These are phyloP conservation scores for Phytophthora palmivora DNA, from an alignment of 352 stramenopile genomes.

Conservation along the genomic window DNA sequence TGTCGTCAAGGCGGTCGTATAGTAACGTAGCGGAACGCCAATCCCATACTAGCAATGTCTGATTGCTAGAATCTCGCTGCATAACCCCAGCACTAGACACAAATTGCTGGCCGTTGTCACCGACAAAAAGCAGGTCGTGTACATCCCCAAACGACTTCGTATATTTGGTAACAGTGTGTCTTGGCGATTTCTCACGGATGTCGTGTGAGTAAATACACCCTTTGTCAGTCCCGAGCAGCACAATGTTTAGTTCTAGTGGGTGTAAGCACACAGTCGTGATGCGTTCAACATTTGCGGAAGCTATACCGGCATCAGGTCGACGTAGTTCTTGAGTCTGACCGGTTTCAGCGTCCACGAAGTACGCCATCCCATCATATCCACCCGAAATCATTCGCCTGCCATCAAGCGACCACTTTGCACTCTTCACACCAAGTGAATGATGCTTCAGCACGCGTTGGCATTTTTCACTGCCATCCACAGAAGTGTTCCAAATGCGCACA, in stretches of 20 bases:
- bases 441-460: slow-evolving; percentile 24
- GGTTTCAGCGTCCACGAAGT: slow-evolving; percentile 47
- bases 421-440: slow-evolving; percentile 54
- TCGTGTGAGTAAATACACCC: slow-evolving; percentile 51
- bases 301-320: slow-evolving; percentile 1
- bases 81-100: slow-evolving; percentile 57
- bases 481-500: slow-evolving; percentile 53
- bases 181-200: slow-evolving; percentile 30
- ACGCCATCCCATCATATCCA: slow-evolving; percentile 47
- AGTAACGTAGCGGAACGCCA: slow-evolving; percentile 50
- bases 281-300: slow-evolving; percentile 20
- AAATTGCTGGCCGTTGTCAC: slow-evolving; percentile 35
- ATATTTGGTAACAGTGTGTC: slow-evolving; percentile 14
- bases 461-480: not conserved
- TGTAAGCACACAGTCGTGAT: slow-evolving; percentile 45
- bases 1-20: slow-evolving; percentile 53
- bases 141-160: slow-evolving; percentile 52
- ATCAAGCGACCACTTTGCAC: slow-evolving; percentile 63
- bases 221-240: slow-evolving; percentile 44
- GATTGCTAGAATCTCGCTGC: slow-evolving; percentile 57
- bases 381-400: slow-evolving; percentile 49
- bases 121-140: slow-evolving; percentile 65
- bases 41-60: slow-evolving; percentile 76
- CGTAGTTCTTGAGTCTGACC: slow-evolving; percentile 16
- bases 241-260: slow-evolving; percentile 32